Base-by-base conservation (phyloP, 139 green algal species). In the Monoraphidium neglectum region DNA sequence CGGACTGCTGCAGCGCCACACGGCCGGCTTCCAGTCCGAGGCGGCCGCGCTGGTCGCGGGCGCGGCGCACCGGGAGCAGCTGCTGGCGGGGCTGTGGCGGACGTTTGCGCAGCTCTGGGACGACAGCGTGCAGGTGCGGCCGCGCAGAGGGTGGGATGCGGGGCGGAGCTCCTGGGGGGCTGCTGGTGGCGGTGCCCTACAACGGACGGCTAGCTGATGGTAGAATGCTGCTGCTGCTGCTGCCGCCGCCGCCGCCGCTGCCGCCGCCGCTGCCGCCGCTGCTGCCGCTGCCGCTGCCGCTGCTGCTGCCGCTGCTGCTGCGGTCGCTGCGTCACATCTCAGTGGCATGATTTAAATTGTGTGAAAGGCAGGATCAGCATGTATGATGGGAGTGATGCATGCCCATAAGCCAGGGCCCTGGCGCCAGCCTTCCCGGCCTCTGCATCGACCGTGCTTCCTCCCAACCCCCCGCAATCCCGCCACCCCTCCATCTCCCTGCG, bases 41-140 rank as follows among this genome's bases (percentile, higher is more conserved):
- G 64, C 64, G 47, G 49, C 51, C 35, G 49, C 24, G 12, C 46
- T 64, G 24, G 26, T 73, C 23, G 63, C 32, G 43, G 73, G 63
- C 28, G 73, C 73, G 5, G 24, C 38, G 49, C 73, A 79, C n/a
- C 38, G 33, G 6, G 73, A 79, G 73, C 62, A 72, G 62, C 46
- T 79, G 73, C 51, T 79, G 63, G 73, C 64, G 3, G 53, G 47
- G 46, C 43, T 79, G 0, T 79, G 73, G 73, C 59, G n/a, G 2
- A 62, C 43, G 1, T 79, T 79, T 73, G 63, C 73, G 6, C 63
- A 79, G 49, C 62, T 79, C 2, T 79, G 73, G 73, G 63, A 79
- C 40, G 73, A 79, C 24, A 65, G 40, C 16, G 73, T 73, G 35
- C 73, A 73, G 51, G 73, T 79, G 36, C 36, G 69, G 8, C 8